phyloP scores from a whole-genome alignment of 345 rosid genomes.

The Eutrema japonicum region DNA sequence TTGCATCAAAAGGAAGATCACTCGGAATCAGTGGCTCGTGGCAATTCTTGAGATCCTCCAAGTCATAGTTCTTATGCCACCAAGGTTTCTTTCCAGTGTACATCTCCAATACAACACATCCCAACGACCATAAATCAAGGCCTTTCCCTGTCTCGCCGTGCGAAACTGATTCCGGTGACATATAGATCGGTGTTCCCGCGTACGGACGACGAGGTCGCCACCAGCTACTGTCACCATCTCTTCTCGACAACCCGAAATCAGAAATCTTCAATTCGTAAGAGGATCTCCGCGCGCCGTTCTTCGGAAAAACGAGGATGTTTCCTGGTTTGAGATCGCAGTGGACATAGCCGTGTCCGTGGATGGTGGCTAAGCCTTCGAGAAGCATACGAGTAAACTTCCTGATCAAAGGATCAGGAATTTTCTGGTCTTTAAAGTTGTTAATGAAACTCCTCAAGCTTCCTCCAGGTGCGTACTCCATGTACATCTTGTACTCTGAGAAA shows the following conservation, averaged over 20 bases:
- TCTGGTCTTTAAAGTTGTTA: constrained; percentile 23
- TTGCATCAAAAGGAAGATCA: constrained; percentile 33
- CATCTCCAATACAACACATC: constrained; percentile 58
- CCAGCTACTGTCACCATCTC: constrained; percentile 14
- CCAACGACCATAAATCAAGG: constrained; percentile 56
- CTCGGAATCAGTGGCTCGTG: constrained; percentile 18
- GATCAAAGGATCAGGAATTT: constrained; percentile 45
- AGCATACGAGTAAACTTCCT: constrained; percentile 42
- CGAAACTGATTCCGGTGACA: constrained; percentile 35
- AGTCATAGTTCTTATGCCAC: constrained; percentile 31
- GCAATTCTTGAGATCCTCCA: constrained; percentile 2
- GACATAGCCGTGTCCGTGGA: constrained; percentile 42
- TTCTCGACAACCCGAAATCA: constrained; percentile 26
- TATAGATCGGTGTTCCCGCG: constrained; percentile 11
- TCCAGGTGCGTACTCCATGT: constrained; percentile 53
- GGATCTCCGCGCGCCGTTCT: not conserved
- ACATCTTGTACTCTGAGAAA: constrained; percentile 37
- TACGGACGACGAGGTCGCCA: constrained; percentile 16
- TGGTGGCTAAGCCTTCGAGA: constrained; percentile 45
- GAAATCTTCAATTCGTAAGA: constrained; percentile 22
- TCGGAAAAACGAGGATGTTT: constrained; percentile 32
- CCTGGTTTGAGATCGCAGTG: constrained; percentile 42
- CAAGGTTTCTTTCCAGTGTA: constrained; percentile 50
- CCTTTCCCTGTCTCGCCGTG: constrained; percentile 38
- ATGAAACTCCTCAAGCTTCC: constrained; percentile 45